phyloP scores from a whole-genome alignment of 306 rosid genomes.

The Castanospermum australe region DNA sequence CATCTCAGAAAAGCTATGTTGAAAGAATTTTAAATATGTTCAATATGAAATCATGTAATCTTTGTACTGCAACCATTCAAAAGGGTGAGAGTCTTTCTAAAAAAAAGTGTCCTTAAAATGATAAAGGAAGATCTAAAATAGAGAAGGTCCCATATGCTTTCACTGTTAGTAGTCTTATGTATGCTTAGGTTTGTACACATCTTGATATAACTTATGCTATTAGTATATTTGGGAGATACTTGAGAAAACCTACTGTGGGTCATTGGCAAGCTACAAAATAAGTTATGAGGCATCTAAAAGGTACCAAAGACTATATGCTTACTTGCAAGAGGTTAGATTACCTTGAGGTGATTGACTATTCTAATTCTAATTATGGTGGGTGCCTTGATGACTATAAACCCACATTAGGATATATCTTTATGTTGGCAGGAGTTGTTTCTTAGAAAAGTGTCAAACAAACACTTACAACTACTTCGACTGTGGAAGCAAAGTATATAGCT shows the following conservation, averaged over 20 bases:
- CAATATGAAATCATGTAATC: not conserved
- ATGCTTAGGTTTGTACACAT: not conserved
- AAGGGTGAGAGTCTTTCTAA: not conserved
- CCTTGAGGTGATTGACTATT: not conserved
- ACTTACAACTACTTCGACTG: not conserved
- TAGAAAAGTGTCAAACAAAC: not conserved
- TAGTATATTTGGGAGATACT: not conserved
- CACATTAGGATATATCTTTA: not conserved
- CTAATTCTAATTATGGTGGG: not conserved
- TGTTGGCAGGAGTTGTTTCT: not conserved
- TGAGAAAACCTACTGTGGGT: not conserved
- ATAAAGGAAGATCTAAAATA: not conserved
- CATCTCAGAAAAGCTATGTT: not conserved
- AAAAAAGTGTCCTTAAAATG: not conserved
- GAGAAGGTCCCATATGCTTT: not conserved
- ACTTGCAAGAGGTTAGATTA: not conserved
- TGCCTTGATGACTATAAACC: not conserved
- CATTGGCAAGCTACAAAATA: not conserved
- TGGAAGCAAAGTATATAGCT: not conserved
- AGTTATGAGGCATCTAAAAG: not conserved
- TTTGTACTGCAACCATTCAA: not conserved
- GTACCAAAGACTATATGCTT: not conserved
- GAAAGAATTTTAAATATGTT: not conserved
- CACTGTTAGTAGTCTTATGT: not conserved
- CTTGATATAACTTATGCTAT: not conserved